Evolutionary conservation across 2,329 filamentous ascomycete genomes (phyloP), one percentile per base, ranked within the genome.

Genomic region (Pseudogymnoascus destructans): DNA sequence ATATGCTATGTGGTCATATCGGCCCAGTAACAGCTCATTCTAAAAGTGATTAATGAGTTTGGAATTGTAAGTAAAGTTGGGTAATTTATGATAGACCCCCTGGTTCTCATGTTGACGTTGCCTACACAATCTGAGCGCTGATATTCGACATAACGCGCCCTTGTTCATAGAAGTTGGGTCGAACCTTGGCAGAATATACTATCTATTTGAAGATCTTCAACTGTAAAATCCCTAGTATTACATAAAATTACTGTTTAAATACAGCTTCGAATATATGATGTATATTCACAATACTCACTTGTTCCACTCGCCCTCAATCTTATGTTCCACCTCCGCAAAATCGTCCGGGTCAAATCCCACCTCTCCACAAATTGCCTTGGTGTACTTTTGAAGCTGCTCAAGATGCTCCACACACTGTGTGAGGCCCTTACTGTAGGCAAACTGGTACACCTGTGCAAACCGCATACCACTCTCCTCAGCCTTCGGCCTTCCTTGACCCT

Each of bases 371-470:
- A 82, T 79, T 52, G 76, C 73, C 66, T 81, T 82, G 1, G 78
- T 80, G 60, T 76, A 81, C 61, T 72, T 75, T 64, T 81, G 76
- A 52, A 83, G 66, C 59, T 77, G 73, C 63, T 79, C 75, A 2
- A 82, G 65, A 62, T 82, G 75, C 55, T 75, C 73, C 74, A 66
- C 80, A 61, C 63, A 79, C 3, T 76, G 75, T 5, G 77, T 79
- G 52, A 79, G 68, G 60, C 75, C 78, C 63, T 79, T 74, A 59
- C 75, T 76, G 64, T 79, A 79, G 1, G 74, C 76, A 66, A 76
- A 79, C 59, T 75, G 77, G 64, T 82, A 81, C 59, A 82, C 78
- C 64, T 81, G 76, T 32, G 74, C 74, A 77, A 79, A 80, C 59
- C 76, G 75, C 63, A 72, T 72, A 13, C 65, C 73, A 55, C 23